These are phyloP conservation scores for Fraxinus sp. DNA, from an alignment of 305 asterid species.

Conservation along the genomic window DNA sequence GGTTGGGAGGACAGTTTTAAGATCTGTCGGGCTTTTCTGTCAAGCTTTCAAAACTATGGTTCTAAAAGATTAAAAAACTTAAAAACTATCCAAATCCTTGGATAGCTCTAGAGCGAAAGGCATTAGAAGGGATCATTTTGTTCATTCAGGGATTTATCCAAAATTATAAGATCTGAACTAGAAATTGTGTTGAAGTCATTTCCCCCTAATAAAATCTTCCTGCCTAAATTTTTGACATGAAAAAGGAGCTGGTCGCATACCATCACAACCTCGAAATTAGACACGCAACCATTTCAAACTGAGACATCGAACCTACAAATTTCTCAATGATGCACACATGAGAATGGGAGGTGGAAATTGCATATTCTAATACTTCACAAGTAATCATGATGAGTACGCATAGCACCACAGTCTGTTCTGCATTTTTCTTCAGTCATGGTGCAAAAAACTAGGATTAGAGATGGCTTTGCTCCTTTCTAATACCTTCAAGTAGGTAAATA, in stretches of 20 bases:
- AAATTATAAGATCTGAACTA: background rate
- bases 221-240: background rate
- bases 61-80: background rate
- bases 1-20: background rate
- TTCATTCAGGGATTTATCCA: background rate
- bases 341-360: background rate
- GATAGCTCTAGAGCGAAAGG: background rate
- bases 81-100: background rate
- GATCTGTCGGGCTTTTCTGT: background rate
- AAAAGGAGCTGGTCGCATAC: background rate
- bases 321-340: background rate
- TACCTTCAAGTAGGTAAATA: background rate
- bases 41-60: background rate
- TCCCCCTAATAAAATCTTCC: background rate
- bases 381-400: background rate
- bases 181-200: background rate
- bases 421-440: background rate
- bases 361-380: background rate
- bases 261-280: background rate
- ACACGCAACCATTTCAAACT: background rate
- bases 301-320: background rate
- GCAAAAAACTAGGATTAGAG: background rate
- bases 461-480: background rate
- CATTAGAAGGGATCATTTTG: background rate
- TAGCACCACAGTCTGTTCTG: background rate